phyloP scores from a whole-genome alignment of 768 basidiomycete species.

The Leccinum rimulosum region DNA sequence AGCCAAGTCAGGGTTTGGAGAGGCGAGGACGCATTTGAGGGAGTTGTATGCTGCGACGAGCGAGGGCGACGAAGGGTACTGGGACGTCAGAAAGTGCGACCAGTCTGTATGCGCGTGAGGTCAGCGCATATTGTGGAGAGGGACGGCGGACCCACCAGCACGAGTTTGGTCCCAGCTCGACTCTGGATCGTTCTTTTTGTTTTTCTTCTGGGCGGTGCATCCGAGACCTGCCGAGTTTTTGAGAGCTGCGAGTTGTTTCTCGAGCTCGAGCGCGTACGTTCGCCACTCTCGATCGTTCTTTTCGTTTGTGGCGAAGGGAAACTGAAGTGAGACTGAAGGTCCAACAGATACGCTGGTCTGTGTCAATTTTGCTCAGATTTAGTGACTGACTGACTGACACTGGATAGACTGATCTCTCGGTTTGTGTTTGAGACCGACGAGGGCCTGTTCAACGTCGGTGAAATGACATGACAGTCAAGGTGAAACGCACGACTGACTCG shows the following conservation, averaged over 20 bases:
- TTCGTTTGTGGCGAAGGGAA: constrained; percentile 5
- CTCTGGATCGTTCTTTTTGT: constrained; percentile 21
- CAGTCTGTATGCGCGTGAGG: constrained; percentile 11
- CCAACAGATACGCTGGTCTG: constrained; percentile 27
- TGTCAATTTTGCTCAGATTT: too few species aligned
- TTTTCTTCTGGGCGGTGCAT: constrained; percentile 29
- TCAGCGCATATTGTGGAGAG: constrained; percentile 1
- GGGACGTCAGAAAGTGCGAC: constrained; percentile 18
- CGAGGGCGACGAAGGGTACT: constrained; percentile 25
- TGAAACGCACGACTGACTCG: constrained; percentile 24
- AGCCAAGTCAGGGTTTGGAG: constrained; percentile 5
- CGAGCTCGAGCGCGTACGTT: too few species aligned
- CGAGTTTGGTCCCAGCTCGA: constrained; percentile 24
- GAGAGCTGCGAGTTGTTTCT: too few species aligned
- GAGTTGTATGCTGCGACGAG: constrained; percentile 22
- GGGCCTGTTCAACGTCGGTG: constrained; percentile 9
- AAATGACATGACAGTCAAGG: background rate
- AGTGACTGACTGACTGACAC: background rate
- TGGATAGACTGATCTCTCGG: constrained; percentile 23
- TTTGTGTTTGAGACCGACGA: constrained; percentile 25
- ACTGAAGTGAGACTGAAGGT: constrained; percentile 28
- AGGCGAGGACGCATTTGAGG: constrained; percentile 18
- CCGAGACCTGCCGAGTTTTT: too few species aligned
- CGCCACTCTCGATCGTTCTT: constrained; percentile 17
- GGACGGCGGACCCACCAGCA: constrained; percentile 10